Percentiles rank a stretch among this genome's conserved stretches.
phyloP scores from a whole-genome alignment of 305 asterid genomes.

The Ajuga reptans region DNA sequence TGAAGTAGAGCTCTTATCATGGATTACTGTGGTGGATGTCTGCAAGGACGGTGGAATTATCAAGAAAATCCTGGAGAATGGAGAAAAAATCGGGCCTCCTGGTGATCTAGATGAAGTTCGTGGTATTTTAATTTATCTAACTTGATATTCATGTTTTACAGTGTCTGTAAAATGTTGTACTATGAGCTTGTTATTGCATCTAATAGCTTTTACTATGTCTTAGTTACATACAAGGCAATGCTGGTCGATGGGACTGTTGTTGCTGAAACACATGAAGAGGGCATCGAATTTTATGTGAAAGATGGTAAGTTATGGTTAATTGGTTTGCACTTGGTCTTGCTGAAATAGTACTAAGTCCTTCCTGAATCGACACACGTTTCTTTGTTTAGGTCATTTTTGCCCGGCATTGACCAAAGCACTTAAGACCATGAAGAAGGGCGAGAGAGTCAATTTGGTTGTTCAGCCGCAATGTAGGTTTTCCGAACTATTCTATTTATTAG shows the following conservation, averaged over 20 bases:
- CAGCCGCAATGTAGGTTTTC: slow-evolving; percentile 53
- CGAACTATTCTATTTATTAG: neutral
- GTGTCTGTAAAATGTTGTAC: neutral
- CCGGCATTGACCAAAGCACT: slow-evolving; percentile 58
- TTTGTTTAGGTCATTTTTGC: slow-evolving; percentile 48
- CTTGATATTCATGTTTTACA: neutral
- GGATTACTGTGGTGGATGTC: slow-evolving; percentile 58
- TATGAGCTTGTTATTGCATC: slow-evolving; percentile 10
- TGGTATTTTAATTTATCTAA: slow-evolving; percentile 29
- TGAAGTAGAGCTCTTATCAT: slow-evolving; percentile 61
- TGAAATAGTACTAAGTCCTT: neutral
- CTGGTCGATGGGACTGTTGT: slow-evolving; percentile 41
- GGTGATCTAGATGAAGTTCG: slow-evolving; percentile 61
- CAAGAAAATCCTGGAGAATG: slow-evolving; percentile 49
- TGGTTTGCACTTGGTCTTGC: neutral
- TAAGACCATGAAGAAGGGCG: slow-evolving; percentile 66
- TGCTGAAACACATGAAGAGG: slow-evolving; percentile 51
- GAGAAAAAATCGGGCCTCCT: slow-evolving; percentile 56
- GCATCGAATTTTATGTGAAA: slow-evolving; percentile 53
- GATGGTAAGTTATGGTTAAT: slow-evolving; percentile 39
- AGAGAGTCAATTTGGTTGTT: slow-evolving; percentile 48
- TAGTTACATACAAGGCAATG: slow-evolving; percentile 51
- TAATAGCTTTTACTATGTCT: slow-evolving; percentile 18
- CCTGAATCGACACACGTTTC: slow-evolving; percentile 7
- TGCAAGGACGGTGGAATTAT: slow-evolving; percentile 70